Conservation (phyloP, 768 basidiomycete genomes). For the Mycena rosella region DNA sequence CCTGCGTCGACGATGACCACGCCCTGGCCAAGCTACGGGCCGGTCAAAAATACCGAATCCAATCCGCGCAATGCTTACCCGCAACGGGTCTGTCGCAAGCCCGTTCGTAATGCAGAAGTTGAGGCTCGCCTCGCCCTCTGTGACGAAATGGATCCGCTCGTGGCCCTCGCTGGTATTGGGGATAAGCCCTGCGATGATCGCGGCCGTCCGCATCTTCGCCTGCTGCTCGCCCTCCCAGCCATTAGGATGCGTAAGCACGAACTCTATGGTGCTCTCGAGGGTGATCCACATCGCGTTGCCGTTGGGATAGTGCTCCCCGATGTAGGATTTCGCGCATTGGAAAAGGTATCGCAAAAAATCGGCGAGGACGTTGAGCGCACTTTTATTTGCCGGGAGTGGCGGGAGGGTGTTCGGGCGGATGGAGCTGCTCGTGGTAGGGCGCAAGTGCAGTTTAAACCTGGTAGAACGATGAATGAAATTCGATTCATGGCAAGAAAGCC, state of each 20-base stretch:
- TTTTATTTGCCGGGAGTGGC: constrained; percentile 57
- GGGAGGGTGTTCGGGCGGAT: constrained; percentile 39
- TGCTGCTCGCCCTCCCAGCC: constrained; percentile 59
- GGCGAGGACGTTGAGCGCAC: constrained; percentile 56
- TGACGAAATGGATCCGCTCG: constrained; percentile 66
- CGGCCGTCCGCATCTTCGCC: constrained; percentile 66
- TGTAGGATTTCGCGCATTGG: constrained; percentile 58
- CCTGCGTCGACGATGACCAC: constrained; percentile 71
- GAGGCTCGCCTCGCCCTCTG: constrained; percentile 73
- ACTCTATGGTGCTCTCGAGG: constrained; percentile 58
- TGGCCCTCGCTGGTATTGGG: constrained; percentile 53
- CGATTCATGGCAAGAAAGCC: too few species aligned
- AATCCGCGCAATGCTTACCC: constrained; percentile 38
- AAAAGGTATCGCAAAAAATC: constrained; percentile 67
- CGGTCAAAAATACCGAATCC: too few species aligned
- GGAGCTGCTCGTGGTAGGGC: constrained; percentile 42
- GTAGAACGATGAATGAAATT: constrained; percentile 23
- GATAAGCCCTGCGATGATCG: constrained; percentile 64
- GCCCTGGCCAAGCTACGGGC: constrained; percentile 46
- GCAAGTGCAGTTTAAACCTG: constrained; percentile 49
- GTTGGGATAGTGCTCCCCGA: constrained; percentile 59
- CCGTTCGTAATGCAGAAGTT: constrained; percentile 68
- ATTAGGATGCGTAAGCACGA: constrained; percentile 47
- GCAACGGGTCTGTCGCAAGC: constrained; percentile 52
- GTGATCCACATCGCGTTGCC: constrained; percentile 61